Conservation (phyloP, 495 filamentous ascomycete genomes). For the Apodospora peruviana region DNA sequence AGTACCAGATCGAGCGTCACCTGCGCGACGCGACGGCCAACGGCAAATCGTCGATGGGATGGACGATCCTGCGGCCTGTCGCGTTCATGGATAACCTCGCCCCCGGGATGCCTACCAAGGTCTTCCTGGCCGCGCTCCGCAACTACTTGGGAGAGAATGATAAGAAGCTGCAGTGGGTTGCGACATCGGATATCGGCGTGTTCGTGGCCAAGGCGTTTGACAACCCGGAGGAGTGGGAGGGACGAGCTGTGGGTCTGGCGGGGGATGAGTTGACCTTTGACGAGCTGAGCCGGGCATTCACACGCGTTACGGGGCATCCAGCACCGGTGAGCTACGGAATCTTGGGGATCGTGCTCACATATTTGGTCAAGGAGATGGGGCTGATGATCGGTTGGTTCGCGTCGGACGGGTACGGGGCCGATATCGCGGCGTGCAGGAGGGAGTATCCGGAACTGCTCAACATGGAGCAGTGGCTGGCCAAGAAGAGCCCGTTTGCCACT, state of each 20-base stretch:
- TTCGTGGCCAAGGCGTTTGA: slow-evolving; percentile 58
- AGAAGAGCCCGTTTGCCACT: slow-evolving; percentile 33
- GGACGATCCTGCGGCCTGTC: slow-evolving; percentile 58
- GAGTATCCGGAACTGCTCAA: slow-evolving; percentile 34
- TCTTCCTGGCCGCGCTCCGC: slow-evolving; percentile 51
- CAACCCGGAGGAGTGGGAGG: slow-evolving; percentile 29
- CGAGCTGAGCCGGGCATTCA: slow-evolving; percentile 31
- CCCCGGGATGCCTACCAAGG: slow-evolving; percentile 52
- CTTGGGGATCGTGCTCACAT: slow-evolving; percentile 33
- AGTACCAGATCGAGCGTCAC: slow-evolving; percentile 61
- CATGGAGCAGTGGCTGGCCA: slow-evolving; percentile 35
- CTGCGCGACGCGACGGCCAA: slow-evolving; percentile 33
- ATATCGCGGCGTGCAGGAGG: slow-evolving; percentile 31
- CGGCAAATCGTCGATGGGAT: slow-evolving; percentile 42
- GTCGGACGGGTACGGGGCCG: slow-evolving; percentile 36
- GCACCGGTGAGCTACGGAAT: slow-evolving; percentile 33
- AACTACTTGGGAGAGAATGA: slow-evolving; percentile 30
- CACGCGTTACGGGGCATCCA: slow-evolving; percentile 29
- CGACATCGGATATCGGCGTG: slow-evolving; percentile 55
- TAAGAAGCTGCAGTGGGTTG: slow-evolving; percentile 52
- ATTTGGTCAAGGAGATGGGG: slow-evolving; percentile 32
- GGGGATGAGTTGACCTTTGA: slow-evolving; percentile 42
- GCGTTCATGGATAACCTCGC: slow-evolving; percentile 65
- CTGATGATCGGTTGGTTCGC: slow-evolving; percentile 44
- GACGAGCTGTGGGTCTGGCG: slow-evolving; percentile 35